Conservation (phyloP, 805 yeast genomes). For the Ascoidea tarda region DNA sequence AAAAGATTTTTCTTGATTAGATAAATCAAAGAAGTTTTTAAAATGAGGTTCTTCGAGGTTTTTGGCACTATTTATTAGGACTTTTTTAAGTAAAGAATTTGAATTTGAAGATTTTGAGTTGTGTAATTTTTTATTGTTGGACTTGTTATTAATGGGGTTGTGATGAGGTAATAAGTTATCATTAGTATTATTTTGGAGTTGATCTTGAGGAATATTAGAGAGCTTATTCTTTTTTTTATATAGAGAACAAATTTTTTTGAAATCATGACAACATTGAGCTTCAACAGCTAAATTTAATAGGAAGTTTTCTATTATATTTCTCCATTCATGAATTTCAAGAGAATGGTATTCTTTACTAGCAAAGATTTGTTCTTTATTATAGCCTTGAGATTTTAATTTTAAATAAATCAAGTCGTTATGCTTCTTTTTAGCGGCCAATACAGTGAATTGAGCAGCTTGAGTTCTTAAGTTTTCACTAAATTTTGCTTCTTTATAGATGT, state of each 20-base stretch:
- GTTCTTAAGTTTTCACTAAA: constrained; percentile 37
- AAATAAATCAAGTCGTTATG: constrained; percentile 18
- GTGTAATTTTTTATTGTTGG: not conserved
- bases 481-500: constrained; percentile 51
- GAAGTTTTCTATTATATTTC: constrained; percentile 61
- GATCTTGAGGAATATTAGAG: constrained; percentile 5
- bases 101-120: not conserved
- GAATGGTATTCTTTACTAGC: no score
- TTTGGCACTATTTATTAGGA: constrained; percentile 17
- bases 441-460: constrained; percentile 50
- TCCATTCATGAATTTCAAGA: constrained; percentile 49
- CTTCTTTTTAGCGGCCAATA: constrained; percentile 39
- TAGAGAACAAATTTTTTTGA: constrained; percentile 34
- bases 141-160: not conserved
- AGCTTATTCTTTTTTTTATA: constrained; percentile 27
- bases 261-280: constrained; percentile 56
- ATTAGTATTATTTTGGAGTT: constrained; percentile 3
- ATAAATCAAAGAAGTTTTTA: constrained; percentile 16
- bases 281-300: constrained; percentile 51
- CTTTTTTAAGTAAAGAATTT: constrained; percentile 17
- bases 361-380: no score
- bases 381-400: not conserved
- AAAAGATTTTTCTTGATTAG: constrained; percentile 40
- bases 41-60: constrained; percentile 6
- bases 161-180: constrained; percentile 5